Evolutionary conservation across 2,329 filamentous ascomycete species (phyloP), one percentile per base, ranked within the genome.

Genomic region (Knoxdaviesia proteae): DNA sequence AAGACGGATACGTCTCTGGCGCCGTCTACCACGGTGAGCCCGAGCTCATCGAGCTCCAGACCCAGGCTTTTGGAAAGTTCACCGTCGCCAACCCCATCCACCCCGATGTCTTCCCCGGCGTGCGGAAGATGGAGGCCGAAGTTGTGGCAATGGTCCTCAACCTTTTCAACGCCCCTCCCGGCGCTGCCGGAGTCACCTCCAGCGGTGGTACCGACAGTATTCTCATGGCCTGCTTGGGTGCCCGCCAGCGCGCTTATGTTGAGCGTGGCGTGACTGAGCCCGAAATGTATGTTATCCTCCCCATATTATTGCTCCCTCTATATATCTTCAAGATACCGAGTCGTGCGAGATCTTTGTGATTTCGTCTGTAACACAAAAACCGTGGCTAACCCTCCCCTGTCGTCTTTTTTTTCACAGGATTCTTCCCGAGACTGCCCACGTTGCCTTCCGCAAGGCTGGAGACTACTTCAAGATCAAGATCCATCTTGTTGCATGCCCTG

Each of bases 121-220:
- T 98, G 42, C 71, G 90, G 53, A 98, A 98, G 72, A 98, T 98
- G 90, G 90, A 98, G 65, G 88, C 90, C 38, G 90, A 98, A 64
- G 68, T 98, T 47, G 90, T 98, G 42, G 81, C 87, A 49, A 98
- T 98, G 88, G 86, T 92, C 32, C 65, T 93, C 47, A 72, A 74
- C 38, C 64, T 98, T 58, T 98, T 94, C 67, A 84, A 93, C 58
- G 86, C 81, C 6, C 90, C 90, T 3, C 65, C 76, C n/a, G 79
- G 76, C 44, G 84, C 78, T 32, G 87, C 83, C 5, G 90, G 90
- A 48, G 84, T 90, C 7, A 86, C 83, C 10, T 96, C 90, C 2
- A 83, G 81, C 47, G 90, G 90, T 48, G 90, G 90, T 40, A 94
- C 90, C 0, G 90, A 98, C 61, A 93, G 84, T 46, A 98, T 98